Base-by-base conservation (phyloP, 257 asterid genomes). In the Dorcoceras hygrometricum region DNA sequence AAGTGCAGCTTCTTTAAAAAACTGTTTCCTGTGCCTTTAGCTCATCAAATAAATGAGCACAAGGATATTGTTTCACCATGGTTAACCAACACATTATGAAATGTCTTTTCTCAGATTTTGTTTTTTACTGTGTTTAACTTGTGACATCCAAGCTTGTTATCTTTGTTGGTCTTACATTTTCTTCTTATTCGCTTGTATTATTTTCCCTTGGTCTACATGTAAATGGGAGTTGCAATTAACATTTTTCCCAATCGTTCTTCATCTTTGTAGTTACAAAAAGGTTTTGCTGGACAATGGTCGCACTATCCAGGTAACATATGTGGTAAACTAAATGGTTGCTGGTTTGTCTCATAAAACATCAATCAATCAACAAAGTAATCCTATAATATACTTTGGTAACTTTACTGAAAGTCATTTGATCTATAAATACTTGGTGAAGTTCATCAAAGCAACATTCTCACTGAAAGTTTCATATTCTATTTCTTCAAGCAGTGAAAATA, bases 221-320 rank as follows among this genome's bases (percentile, higher is more conserved):
- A 43, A 3, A 12, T 43, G 48, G 12, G 51, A 43, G 19, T 43
- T 12, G 51, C 19, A 1, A 43, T 43, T 36, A 3, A 43, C 51
- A 43, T 43, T 3, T 56, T 63, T 71, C 53, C 73, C 31, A 71
- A n/a, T 51, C 58, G 23, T 60, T 70, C 57, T 75, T 78, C 73
- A 32, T 22, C 57, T 67, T 69, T 71, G 59, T 89, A 93, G 97
- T 84, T 84, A 83, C 71, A 93, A 93, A 84, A 88, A 75, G 89
- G 96, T 82, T 75, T 72, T 78, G 78, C 76, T 93, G 95, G 96
- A 93, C 59, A 90, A 93, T 83, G 97, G 99, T 73, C 75, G 88
- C 65, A 79, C 86, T 54, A 75, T 86, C 76, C 95, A 86, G 96
- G 99, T 90, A 79, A 82, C 75, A 66, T 75, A 24, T 70, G 65